Conservation (phyloP, 1,284 basidiomycete species). For the Cryptococcus depauperatus region DNA sequence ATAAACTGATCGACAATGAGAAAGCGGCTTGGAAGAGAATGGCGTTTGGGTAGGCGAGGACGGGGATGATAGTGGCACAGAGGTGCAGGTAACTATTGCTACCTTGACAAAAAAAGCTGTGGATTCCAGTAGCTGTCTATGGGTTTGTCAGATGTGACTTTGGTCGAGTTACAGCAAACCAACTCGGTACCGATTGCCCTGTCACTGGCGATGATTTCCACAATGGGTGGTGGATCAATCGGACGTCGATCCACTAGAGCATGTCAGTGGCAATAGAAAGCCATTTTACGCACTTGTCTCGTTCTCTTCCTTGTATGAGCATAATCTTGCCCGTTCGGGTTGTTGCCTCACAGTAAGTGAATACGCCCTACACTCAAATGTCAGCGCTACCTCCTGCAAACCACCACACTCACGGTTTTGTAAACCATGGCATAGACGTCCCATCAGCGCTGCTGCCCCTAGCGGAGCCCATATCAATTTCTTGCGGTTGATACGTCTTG, state of each 20-base stretch:
- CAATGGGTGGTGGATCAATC: slow-evolving; percentile 45
- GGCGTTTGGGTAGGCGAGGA: slow-evolving; percentile 3
- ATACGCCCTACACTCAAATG: neutral
- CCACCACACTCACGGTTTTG: neutral
- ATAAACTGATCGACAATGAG: slow-evolving; percentile 16
- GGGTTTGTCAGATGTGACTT: too few relatives aligned
- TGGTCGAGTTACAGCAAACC: too few relatives aligned
- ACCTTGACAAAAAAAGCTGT: slow-evolving; percentile 36
- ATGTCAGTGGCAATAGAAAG: neutral
- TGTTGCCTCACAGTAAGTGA: slow-evolving; percentile 37
- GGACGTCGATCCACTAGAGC: slow-evolving; percentile 40
- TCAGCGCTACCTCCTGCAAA: neutral
- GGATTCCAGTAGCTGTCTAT: slow-evolving; percentile 29
- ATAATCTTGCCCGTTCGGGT: slow-evolving; percentile 43
- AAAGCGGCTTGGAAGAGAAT: slow-evolving; percentile 4
- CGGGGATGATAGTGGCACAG: neutral
- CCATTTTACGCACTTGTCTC: slow-evolving; percentile 38
- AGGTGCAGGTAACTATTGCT: slow-evolving; percentile 18
- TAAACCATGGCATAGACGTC: neutral
- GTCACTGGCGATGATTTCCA: too few relatives aligned
- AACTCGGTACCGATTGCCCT: too few relatives aligned
- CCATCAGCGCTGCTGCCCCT: neutral
- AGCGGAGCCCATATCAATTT: neutral
- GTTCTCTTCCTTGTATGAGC: slow-evolving; percentile 47
- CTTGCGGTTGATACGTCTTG: neutral